phyloP scores from a whole-genome alignment of 371 early-diverging fungal genomes.

The Mortierella sp. region DNA sequence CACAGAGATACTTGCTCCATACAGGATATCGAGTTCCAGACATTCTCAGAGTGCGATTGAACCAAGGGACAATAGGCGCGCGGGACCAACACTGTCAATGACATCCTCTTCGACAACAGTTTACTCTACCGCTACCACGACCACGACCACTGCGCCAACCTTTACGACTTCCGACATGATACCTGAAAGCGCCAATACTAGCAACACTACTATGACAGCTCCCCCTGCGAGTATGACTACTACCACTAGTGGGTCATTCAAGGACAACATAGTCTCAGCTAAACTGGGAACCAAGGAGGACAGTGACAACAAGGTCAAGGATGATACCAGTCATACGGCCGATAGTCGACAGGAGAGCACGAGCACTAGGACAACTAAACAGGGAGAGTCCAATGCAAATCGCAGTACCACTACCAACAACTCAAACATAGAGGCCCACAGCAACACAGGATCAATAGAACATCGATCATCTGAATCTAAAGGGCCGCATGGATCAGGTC shows the following conservation, averaged over 20 bases:
- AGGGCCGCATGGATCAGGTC: constrained; percentile 1
- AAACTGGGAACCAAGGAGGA: not conserved
- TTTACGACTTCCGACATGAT: constrained; percentile 19
- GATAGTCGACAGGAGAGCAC: not conserved
- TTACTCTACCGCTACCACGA: constrained; percentile 9
- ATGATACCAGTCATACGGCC: not conserved
- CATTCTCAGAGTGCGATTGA: not conserved
- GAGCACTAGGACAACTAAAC: not conserved
- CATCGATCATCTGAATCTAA: constrained; percentile 6
- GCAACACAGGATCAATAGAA: not conserved
- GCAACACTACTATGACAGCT: not conserved
- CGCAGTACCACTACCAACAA: not conserved
- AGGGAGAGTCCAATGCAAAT: not conserved
- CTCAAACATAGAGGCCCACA: not conserved
- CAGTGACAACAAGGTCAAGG: not conserved
- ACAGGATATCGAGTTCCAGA: not conserved
- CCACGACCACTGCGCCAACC: constrained; percentile 4
- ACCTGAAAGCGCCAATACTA: constrained; percentile 10
- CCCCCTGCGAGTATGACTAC: not conserved
- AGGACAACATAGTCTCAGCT: not conserved
- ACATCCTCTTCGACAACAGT: not conserved
- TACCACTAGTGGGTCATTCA: not conserved
- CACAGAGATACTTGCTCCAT: too few relatives aligned
- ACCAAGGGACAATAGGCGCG: too few relatives aligned
- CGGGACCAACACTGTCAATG: not conserved